These are phyloP conservation scores for Claviceps arundinis DNA, from an alignment of 2,329 filamentous ascomycete genomes.

Conservation along the genomic window DNA sequence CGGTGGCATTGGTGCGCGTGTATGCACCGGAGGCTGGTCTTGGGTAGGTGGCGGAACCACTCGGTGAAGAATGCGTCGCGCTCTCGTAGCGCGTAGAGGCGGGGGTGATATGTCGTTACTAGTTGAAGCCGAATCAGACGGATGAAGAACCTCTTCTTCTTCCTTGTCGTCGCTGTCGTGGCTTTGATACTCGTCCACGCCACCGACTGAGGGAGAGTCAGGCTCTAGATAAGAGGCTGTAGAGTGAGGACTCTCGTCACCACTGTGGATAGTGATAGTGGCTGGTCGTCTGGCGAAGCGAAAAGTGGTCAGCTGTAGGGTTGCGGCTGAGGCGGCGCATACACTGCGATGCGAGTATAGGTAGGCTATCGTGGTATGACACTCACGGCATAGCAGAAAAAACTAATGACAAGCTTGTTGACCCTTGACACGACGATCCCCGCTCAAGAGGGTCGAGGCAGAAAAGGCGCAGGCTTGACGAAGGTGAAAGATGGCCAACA, in stretches of 20 bases:
- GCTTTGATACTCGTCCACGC: conserved; percentile 29
- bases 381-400: conserved; percentile 32
- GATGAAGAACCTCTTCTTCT: conserved; percentile 35
- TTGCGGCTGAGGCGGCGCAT: conserved; percentile 5
- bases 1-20: conserved; percentile 31
- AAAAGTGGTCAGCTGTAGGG: conserved; percentile 15
- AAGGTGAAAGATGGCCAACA: not conserved
- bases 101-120: conserved; percentile 20
- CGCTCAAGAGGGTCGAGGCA: conserved; percentile 30
- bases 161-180: not conserved
- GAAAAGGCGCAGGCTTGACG: conserved; percentile 20
- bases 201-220: conserved; percentile 19
- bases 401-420: conserved; percentile 15
- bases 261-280: conserved; percentile 13
- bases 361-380: conserved; percentile 4
- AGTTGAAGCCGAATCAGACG: conserved; percentile 45
- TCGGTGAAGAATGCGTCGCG: conserved; percentile 19
- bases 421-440: conserved; percentile 34
- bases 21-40: conserved; percentile 23
- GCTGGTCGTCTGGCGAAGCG: conserved; percentile 15
- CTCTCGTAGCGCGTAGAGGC: conserved; percentile 9
- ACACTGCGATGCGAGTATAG: not conserved
- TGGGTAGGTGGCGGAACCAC: conserved; percentile 23
- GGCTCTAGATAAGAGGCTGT: conserved; percentile 20
- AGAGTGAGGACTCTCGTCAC: conserved; percentile 19